A percentile compares a stretch with the other conserved stretches of the same genome.
phyloP scores from a whole-genome alignment of 2,329 filamentous ascomycete species.

The Cladosporium colombiae region DNA sequence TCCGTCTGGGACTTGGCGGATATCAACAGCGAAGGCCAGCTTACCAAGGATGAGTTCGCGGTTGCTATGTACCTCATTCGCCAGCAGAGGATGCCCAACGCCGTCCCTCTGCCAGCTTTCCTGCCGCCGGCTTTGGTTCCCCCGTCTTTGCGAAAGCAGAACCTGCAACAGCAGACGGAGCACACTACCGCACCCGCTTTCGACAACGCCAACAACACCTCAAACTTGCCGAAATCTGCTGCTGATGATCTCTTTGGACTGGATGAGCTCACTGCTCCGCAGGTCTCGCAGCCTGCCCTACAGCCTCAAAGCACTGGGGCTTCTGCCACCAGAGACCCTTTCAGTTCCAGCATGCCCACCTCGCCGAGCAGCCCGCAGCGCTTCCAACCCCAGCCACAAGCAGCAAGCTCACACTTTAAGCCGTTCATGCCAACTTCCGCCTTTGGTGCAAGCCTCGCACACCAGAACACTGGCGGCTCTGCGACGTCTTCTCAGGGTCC shows the following conservation, averaged over 20 bases:
- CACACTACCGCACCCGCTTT: constrained; percentile 55
- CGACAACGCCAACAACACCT: constrained; percentile 48
- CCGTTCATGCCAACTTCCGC: constrained; percentile 90
- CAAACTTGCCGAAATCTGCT: constrained; percentile 69
- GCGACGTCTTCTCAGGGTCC: constrained; percentile 32
- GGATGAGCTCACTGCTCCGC: constrained; percentile 65
- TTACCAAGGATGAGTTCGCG: constrained; percentile 88
- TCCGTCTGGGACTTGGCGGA: constrained; percentile 98
- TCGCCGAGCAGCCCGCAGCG: constrained; percentile 55
- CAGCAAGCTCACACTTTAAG: constrained; percentile 64
- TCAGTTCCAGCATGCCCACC: constrained; percentile 53
- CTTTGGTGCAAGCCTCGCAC: constrained; percentile 80
- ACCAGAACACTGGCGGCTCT: constrained; percentile 71
- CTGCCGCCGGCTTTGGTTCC: constrained; percentile 81
- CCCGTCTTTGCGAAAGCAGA: constrained; percentile 74
- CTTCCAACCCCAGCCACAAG: constrained; percentile 31
- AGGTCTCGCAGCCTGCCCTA: constrained; percentile 54
- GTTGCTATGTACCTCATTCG: constrained; percentile 97
- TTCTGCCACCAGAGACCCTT: constrained; percentile 64
- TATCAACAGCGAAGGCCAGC: constrained; percentile 82
- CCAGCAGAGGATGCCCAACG: constrained; percentile 76
- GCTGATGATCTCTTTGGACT: constrained; percentile 93
- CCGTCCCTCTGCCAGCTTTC: constrained; percentile 69
- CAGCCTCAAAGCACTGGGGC: constrained; percentile 73
- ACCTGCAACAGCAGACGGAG: constrained; percentile 52